Evolutionary conservation across 768 basidiomycete genomes (phyloP).

Genomic region (Infundibulicybe gibba): DNA sequence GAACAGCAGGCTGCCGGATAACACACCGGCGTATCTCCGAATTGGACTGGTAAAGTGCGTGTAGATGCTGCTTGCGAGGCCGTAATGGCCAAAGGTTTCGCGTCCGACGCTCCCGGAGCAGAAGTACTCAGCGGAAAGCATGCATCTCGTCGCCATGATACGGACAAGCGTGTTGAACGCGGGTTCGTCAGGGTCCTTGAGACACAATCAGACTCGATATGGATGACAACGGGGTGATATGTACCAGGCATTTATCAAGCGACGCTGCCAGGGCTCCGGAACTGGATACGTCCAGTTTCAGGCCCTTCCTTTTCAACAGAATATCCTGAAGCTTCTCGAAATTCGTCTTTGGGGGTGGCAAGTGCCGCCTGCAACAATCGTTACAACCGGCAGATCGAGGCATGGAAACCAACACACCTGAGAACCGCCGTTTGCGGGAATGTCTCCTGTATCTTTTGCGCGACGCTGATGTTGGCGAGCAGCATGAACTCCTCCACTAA

Average conservation of each 20-base stretch:
- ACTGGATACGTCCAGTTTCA: slow-evolving; percentile 85
- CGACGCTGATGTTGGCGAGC: slow-evolving; percentile 94
- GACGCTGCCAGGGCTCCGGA: slow-evolving; percentile 88
- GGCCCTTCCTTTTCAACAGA: slow-evolving; percentile 76
- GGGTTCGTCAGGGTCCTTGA: slow-evolving; percentile 75
- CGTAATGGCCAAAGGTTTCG: slow-evolving; percentile 95
- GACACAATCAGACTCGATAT: no score
- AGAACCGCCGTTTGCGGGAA: slow-evolving; percentile 96
- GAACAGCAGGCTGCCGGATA: not conserved
- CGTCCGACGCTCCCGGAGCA: slow-evolving; percentile 90
- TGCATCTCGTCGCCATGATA: slow-evolving; percentile 98
- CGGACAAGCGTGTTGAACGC: slow-evolving; percentile 97
- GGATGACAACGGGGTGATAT: slow-evolving; percentile 17
- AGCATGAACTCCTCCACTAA: slow-evolving; percentile 99
- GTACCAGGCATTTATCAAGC: slow-evolving; percentile 81
- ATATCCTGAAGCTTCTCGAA: slow-evolving; percentile 97
- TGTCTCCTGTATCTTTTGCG: slow-evolving; percentile 84
- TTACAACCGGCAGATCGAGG: not conserved
- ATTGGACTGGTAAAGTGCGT: slow-evolving; percentile 99
- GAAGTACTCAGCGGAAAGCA: slow-evolving; percentile 98
- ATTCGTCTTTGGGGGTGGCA: slow-evolving; percentile 88
- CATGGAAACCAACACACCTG: slow-evolving; percentile 39
- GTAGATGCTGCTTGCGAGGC: slow-evolving; percentile 95
- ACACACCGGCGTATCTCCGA: slow-evolving; percentile 85
- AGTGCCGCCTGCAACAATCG: slow-evolving; percentile 60